These are phyloP conservation scores for Dioscorea cayenensis DNA, from an alignment of 116 monocot genomes.

Conservation along the genomic window DNA sequence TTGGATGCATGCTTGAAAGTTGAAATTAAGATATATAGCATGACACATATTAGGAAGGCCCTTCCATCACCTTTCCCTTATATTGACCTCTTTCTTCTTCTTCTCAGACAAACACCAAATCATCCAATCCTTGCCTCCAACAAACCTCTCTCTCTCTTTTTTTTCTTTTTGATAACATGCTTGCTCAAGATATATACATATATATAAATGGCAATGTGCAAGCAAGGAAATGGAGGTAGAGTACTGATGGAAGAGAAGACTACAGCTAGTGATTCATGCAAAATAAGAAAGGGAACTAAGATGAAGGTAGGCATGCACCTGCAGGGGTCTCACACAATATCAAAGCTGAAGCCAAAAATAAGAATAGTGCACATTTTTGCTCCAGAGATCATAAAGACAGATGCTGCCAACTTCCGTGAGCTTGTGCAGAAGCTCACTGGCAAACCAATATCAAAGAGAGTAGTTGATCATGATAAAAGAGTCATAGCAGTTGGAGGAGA, in stretches of 20 bases:
- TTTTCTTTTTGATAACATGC: too few species aligned
- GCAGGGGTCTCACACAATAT: conserved; percentile 17
- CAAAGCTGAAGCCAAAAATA: conserved; percentile 36
- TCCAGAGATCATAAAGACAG: conserved; percentile 64
- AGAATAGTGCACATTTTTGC: conserved; percentile 47
- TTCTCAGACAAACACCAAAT: conserved; percentile 4
- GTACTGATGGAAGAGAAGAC: too few species aligned
- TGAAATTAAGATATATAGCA: too few species aligned
- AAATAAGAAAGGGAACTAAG: not conserved
- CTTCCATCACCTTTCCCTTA: not conserved
- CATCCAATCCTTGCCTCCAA: conserved; percentile 14
- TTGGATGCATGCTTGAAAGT: too few species aligned
- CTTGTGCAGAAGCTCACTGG: conserved; percentile 66
- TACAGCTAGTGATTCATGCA: not conserved
- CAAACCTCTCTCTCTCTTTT: not conserved
- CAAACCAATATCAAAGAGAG: conserved; percentile 22
- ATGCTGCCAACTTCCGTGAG: conserved; percentile 47
- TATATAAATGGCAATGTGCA: not conserved
- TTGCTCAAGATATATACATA: too few species aligned
- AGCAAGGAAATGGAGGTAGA: too few species aligned
- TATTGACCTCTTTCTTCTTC: not conserved
- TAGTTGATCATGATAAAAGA: not conserved
- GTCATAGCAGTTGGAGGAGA: not conserved
- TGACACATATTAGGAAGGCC: too few species aligned
- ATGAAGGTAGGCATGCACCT: not conserved